A percentile compares a stretch with the other conserved stretches of the same genome.
These are phyloP conservation scores for Moniliophthora roreri DNA, from an alignment of 1,284 basidiomycete species.

Conservation along the genomic window DNA sequence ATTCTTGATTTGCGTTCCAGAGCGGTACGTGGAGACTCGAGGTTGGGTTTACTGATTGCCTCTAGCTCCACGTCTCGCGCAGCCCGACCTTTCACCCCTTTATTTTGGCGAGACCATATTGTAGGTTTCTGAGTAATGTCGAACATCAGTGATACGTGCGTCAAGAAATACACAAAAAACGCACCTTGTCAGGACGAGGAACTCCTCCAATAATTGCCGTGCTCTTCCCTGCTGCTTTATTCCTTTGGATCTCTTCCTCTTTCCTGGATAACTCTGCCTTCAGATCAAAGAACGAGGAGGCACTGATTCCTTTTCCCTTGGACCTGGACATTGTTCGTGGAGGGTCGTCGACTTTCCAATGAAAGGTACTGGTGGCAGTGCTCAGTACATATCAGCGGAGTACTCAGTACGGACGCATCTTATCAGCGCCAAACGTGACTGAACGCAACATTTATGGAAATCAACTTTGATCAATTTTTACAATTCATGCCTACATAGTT, in stretches of 20 bases:
- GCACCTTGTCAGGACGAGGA: conserved; percentile 65
- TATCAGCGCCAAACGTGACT: too few relatives aligned
- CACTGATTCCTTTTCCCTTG: conserved; percentile 67
- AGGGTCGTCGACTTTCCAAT: too few relatives aligned
- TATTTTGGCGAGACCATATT: conserved; percentile 70
- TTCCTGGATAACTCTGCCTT: conserved; percentile 71
- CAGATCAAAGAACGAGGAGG: conserved; percentile 74
- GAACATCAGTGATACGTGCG: not conserved
- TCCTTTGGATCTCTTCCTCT: conserved; percentile 60
- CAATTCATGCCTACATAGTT: too few relatives aligned
- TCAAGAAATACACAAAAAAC: conserved; percentile 12
- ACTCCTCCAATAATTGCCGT: conserved; percentile 53
- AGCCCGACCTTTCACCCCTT: conserved; percentile 63
- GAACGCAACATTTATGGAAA: too few relatives aligned
- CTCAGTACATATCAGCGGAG: too few relatives aligned
- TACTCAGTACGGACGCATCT: too few relatives aligned
- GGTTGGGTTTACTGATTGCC: conserved; percentile 60
- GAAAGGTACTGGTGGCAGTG: too few relatives aligned
- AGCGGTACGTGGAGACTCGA: conserved; percentile 65
- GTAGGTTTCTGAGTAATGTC: conserved; percentile 62
- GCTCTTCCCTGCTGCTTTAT: conserved; percentile 56
- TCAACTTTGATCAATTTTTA: too few relatives aligned
- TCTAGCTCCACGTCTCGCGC: conserved; percentile 68
- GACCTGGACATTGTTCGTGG: conserved; percentile 45
- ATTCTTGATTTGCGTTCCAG: conserved; percentile 81